phyloP scores from a whole-genome alignment of 345 rosid species.

The Eucalyptus grandis region DNA sequence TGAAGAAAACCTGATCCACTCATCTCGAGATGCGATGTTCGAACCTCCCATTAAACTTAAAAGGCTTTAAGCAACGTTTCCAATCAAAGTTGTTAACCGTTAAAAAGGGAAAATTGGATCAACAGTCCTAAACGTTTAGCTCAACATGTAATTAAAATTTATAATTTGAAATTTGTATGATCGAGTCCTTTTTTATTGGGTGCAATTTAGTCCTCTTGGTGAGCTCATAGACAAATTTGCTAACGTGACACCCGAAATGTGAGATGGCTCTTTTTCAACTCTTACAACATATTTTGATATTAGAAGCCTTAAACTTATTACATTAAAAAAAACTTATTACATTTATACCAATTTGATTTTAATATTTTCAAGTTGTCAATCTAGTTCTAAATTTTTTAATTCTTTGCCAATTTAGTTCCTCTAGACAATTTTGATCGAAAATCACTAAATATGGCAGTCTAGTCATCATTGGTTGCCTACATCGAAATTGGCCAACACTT shows the following conservation, averaged over 20 bases:
- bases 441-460: background rate
- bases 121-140: background rate
- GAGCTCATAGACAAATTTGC: background rate
- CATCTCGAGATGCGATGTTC: background rate
- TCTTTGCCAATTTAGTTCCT: background rate
- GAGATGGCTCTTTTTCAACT: background rate
- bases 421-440: background rate
- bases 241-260: background rate
- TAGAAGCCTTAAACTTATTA: too few species aligned
- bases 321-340: too few species aligned
- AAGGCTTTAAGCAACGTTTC: background rate
- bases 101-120: background rate
- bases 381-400: too few species aligned
- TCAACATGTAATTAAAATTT: background rate
- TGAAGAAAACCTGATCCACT: background rate
- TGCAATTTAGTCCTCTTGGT: background rate
- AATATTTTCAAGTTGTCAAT: background rate
- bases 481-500: accelerated
- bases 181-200: background rate
- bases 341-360: background rate
- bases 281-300: background rate
- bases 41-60: background rate
- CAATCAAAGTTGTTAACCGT: background rate
- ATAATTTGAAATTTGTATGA: background rate
- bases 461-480: too few species aligned